A percentile compares a stretch with the other conserved stretches of the same genome.
phyloP scores from a whole-genome alignment of 192 early-diverging fungal genomes.

The Coemansia sp. region DNA sequence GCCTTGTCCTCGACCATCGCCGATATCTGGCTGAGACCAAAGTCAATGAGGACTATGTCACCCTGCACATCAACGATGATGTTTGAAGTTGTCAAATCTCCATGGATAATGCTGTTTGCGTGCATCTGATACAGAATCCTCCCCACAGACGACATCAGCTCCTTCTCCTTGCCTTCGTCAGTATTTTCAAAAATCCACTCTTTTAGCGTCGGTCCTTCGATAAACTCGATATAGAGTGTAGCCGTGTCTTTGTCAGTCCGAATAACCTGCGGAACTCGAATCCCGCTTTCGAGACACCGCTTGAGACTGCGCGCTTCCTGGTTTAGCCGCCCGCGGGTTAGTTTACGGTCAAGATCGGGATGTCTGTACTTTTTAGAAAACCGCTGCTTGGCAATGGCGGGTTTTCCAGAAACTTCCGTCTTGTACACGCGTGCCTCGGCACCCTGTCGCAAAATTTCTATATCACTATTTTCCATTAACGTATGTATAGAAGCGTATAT shows the following conservation, averaged over 20 bases:
- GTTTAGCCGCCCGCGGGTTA: constrained; percentile 71
- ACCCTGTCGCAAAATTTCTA: constrained; percentile 75
- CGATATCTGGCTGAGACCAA: constrained; percentile 90
- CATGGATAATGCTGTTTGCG: constrained; percentile 83
- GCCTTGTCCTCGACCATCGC: constrained; percentile 90
- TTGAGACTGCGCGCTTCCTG: constrained; percentile 86
- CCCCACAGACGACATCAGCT: constrained; percentile 60
- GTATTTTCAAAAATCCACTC: constrained; percentile 56
- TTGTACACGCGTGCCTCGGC: constrained; percentile 86
- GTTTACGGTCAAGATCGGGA: constrained; percentile 81
- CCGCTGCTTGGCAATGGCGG: constrained; percentile 84
- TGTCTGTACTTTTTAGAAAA: constrained; percentile 92
- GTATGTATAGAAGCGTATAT: neutral
- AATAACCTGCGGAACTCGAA: constrained; percentile 81
- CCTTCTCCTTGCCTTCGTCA: constrained; percentile 17
- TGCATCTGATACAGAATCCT: constrained; percentile 77
- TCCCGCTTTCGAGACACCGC: constrained; percentile 65
- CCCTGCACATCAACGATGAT: constrained; percentile 65
- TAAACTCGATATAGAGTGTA: constrained; percentile 89
- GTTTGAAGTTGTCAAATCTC: constrained; percentile 97
- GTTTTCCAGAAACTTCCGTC: constrained; percentile 57
- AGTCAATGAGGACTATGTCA: constrained; percentile 80
- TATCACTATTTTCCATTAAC: constrained; percentile 4
- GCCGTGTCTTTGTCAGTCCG: constrained; percentile 68
- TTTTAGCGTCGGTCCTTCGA: constrained; percentile 75